Evolutionary conservation across 2,329 filamentous ascomycete genomes (phyloP), one percentile per base, ranked within the genome.

Genomic region (Lecanoromycetidae sp.): DNA sequence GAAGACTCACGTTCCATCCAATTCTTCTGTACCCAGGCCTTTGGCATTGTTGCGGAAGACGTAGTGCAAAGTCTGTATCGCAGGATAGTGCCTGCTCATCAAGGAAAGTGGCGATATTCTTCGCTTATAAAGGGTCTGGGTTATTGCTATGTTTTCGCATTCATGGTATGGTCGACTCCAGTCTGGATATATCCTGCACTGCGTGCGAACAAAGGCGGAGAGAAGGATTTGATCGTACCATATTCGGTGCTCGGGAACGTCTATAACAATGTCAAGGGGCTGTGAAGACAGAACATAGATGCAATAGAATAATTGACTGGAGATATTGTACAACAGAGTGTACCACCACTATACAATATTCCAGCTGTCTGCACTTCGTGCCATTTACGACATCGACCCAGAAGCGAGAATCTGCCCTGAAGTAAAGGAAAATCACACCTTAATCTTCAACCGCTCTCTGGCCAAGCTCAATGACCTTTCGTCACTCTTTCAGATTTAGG

Each of bases 1-100:
- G 13, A 27, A 17, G 15, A 30, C 5, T 41, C 42, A 13, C 27
- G 35, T 13, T 17, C 43, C 4, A 25, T 46, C 15, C 15, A 30
- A 12, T 50, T 50, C 27, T 50, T 46, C 26, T 34, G n/a, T 10
- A 46, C 22, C 3, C 48, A 50, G 29, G 27, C 43, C 17, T 6
- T 46, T 19, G 48, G 48, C 17, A 36, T 50, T 9, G 23, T 46
- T 20, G n/a, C 36, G 12, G 48, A 50, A 25, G 48, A 50, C 29
- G 23, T 12, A 2, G 26, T 43, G 17, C 19, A 34, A 48, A n/a
- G 17, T 7, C 8, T 20, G 9, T 32, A 13, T n/a, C 7, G 26
- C 9, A 13, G n/a, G 25, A 13, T 29, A 2, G 10, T 29, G 23
- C 26, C 36, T 15, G 12, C 12, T 13, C 8, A 5, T 8, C 17